Evolutionary conservation across 148 eudicot genomes (phyloP), one percentile per base, ranked within the genome.

Genomic region (Silene latifolia): DNA sequence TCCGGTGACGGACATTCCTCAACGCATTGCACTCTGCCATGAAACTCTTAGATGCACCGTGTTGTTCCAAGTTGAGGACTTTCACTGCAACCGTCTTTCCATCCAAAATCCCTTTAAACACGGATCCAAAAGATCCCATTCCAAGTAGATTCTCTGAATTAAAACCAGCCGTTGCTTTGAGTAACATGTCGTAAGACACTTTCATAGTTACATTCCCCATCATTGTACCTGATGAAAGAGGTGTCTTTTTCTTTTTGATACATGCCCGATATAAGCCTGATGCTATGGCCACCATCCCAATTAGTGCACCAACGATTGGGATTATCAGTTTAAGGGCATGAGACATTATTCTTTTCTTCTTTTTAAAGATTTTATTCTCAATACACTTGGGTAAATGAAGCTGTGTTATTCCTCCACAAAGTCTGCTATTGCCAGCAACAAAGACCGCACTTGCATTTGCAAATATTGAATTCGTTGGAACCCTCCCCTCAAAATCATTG

Each of bases 391-490:
- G 87, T 51, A 87, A 69, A 47, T 76, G 51, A 5, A 87, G 72
- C 51, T 62, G 68, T 17, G 20, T 53, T 53, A 83, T 71, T 12
- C 69, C 51, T 82, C 88, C 42, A 85, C 88, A 76, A 83, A 87
- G 25, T 74, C 48, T 65, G 47, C 5, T 18, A 35, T 65, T 65
- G 46, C 69, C 69, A 65, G 8, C 69, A 65, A 65, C 20, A 32
- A 35, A 65, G 21, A 65, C 20, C 7, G 47, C 69, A 18, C 69
- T 65, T 15, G 46, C 69, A 65, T 65, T 65, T 67, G 51, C 53
- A 42, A 67, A 67, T 25, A 67, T 24, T 3, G 44, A 27, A 25
- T 4, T 35, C 7, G 42, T 35, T 35, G 72, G 39, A 4, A 82
- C 51, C 29, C 27, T 71, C 2, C 81, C 78, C 7, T 42, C 47